Evolutionary conservation across 768 basidiomycete species (phyloP).

Genomic region (Tricholoma flavovirens): DNA sequence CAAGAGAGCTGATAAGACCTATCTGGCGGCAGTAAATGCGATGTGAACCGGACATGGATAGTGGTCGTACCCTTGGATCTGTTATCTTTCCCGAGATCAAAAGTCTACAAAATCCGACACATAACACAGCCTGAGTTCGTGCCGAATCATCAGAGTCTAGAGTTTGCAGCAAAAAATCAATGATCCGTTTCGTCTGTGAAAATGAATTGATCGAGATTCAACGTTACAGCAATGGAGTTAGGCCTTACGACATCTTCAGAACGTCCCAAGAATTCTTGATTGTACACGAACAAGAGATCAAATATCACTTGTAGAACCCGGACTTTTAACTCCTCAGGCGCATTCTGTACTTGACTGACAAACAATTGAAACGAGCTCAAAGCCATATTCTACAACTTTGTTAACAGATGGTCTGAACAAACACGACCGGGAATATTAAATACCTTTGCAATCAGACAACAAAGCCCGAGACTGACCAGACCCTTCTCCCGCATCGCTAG

Average conservation of each 20-base stretch:
- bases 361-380: slow-evolving; percentile 76
- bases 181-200: slow-evolving; percentile 33
- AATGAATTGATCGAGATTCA: neutral
- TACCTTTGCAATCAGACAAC: slow-evolving; percentile 80
- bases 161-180: slow-evolving; percentile 43
- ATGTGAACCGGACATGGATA: neutral
- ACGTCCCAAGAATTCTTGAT: slow-evolving; percentile 64
- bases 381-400: slow-evolving; percentile 47
- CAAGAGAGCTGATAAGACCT: slow-evolving; percentile 38
- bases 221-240: neutral
- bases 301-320: slow-evolving; percentile 83
- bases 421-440: slow-evolving; percentile 1
- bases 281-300: slow-evolving; percentile 88
- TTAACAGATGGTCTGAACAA: neutral
- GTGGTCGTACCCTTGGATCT: slow-evolving; percentile 57
- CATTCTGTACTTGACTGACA: slow-evolving; percentile 69
- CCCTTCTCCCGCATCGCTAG: slow-evolving; percentile 76
- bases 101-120: slow-evolving; percentile 83
- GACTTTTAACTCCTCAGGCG: slow-evolving; percentile 70
- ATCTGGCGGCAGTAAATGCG: neutral
- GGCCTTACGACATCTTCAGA: slow-evolving; percentile 37
- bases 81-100: slow-evolving; percentile 79
- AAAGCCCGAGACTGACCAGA: slow-evolving; percentile 72
- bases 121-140: slow-evolving; percentile 70
- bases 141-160: slow-evolving; percentile 65